Evolutionary conservation across 1,139 yeast genomes (phyloP), one percentile per base, ranked within the genome.

Genomic region (Candida neerlandica): DNA sequence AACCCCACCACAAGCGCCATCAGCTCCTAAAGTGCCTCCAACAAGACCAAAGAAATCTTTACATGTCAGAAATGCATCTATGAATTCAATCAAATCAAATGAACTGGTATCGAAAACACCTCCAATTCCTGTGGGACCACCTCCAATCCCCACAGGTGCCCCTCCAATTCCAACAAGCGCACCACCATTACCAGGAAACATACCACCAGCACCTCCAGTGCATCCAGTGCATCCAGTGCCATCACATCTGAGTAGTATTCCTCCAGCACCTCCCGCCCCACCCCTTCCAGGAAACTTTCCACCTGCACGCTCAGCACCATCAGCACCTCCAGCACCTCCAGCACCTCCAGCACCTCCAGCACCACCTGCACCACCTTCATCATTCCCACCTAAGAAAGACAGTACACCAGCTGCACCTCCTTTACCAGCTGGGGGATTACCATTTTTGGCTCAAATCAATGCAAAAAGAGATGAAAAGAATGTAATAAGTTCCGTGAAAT

Each of bases 371-470:
- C 43, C 11, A 14, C 43, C 47, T 16, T 44, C 42, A 27, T 23
- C 27, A 30, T 44, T 21, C 37, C 45, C 33, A 2, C 14, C 43
- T 27, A 26, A 30, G 11, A 18, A 21, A 33, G 16, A 16, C 14
- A 16, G 12, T 15, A 46, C 64, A 48, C 64, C 59, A 52, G 62
- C 55, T 47, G 58, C 58, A 37, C 62, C 64, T 49, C 40, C 53
- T 52, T 30, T 51, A 12, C 71, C 75, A 35, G 50, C 61, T 14
- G 65, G 67, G 10, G 64, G 70, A 0, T 59, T 78, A 12, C 81
- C 83, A 5, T 82, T 82, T 57, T 67, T 82, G 41, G 81, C 84
- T 1, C 81, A 82, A 50, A 82, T 82, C 41, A 80, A 81, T 56
- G 75, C 77, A 43, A 80, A 76, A 54, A 67, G 86, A 58, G 78